Conservation (phyloP, 495 filamentous ascomycete genomes). For the Aspergillus sclerotioniger region DNA sequence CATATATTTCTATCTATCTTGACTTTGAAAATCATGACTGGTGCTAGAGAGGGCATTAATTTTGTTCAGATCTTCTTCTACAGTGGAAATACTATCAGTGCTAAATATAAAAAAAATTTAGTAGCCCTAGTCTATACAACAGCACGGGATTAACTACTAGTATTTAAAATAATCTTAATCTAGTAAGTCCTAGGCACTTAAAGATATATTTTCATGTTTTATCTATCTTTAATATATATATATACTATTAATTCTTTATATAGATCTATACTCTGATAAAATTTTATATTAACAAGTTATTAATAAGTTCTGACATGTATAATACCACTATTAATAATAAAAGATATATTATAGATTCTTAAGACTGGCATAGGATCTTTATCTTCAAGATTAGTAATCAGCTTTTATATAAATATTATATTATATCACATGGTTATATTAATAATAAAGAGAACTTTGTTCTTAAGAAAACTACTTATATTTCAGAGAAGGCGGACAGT, state of each 20-base stretch:
- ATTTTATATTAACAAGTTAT: background rate
- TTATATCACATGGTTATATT: slow-evolving; percentile 9
- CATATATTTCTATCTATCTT: too few relatives aligned
- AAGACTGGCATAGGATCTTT: slow-evolving; percentile 7
- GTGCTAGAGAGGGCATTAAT: slow-evolving; percentile 4
- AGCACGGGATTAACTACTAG: slow-evolving; percentile 3
- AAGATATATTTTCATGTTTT: background rate
- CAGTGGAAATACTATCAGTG: background rate
- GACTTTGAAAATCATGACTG: too few relatives aligned
- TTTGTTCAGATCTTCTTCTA: slow-evolving; percentile 6
- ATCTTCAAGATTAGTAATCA: slow-evolving; percentile 3
- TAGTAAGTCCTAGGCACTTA: slow-evolving; percentile 1
- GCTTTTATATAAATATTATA: background rate
- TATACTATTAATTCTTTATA: too few relatives aligned
- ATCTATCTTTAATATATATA: background rate
- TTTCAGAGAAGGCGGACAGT: slow-evolving; percentile 1
- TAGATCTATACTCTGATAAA: slow-evolving; percentile 1
- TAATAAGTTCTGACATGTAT: slow-evolving; percentile 7
- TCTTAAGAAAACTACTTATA: slow-evolving; percentile 1
- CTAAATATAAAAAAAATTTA: background rate
- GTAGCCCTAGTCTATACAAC: slow-evolving; percentile 5
- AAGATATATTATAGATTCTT: slow-evolving; percentile 1
- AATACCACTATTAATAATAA: slow-evolving; percentile 3
- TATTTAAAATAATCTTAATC: slow-evolving; percentile 1
- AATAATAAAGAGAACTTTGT: slow-evolving; percentile 7